phyloP scores from a whole-genome alignment of 768 basidiomycete species.

The Mycena floridula region DNA sequence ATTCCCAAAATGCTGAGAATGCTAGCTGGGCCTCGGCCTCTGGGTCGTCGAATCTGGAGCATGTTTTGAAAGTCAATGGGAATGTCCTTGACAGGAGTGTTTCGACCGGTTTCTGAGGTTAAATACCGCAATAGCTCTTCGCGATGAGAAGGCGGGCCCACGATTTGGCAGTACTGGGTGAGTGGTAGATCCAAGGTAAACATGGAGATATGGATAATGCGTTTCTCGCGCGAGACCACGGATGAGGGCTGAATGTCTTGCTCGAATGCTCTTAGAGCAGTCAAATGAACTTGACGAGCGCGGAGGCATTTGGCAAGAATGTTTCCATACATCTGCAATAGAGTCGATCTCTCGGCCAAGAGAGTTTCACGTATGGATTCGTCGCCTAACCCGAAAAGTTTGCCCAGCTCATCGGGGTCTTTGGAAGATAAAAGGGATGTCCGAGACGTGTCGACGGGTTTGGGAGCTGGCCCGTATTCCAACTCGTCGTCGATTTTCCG shows the following conservation, averaged over 20 bases:
- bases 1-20: constrained; percentile 57
- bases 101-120: constrained; percentile 37
- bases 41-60: constrained; percentile 54
- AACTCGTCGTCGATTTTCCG: constrained; percentile 49
- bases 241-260: constrained; percentile 26
- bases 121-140: constrained; percentile 54
- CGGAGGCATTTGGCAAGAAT: constrained; percentile 62
- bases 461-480: constrained; percentile 53
- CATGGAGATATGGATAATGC: constrained; percentile 54
- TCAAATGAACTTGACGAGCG: constrained; percentile 59
- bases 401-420: too few species aligned
- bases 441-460: too few species aligned
- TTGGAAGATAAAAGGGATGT: too few species aligned
- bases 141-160: constrained; percentile 49
- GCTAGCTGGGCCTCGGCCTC: constrained; percentile 52
- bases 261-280: constrained; percentile 43
- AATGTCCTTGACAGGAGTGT: constrained; percentile 47
- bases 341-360: constrained; percentile 63
- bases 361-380: constrained; percentile 53
- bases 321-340: constrained; percentile 74
- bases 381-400: too few species aligned
- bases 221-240: constrained; percentile 45
- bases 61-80: constrained; percentile 41
- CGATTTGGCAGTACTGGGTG: constrained; percentile 55
- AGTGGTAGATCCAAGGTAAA: constrained; percentile 63